These are phyloP conservation scores for Stentor roeselii DNA, from an alignment of 73 alveolate genomes.

Conservation along the genomic window DNA sequence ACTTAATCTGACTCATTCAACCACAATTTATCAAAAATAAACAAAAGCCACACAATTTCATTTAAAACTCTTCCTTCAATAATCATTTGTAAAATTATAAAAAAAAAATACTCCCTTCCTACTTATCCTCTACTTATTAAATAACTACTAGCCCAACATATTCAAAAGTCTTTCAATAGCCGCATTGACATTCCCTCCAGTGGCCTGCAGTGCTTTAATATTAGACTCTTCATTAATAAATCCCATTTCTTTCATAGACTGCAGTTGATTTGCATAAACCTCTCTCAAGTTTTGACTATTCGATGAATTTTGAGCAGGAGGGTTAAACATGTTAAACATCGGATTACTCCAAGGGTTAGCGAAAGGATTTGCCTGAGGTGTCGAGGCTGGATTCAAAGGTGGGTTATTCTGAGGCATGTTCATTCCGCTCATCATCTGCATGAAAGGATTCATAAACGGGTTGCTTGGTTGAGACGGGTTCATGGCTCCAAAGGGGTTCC, in stretches of 20 bases:
- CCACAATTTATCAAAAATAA: no score
- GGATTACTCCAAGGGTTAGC: background rate
- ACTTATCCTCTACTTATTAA: no score
- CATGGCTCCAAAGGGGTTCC: background rate
- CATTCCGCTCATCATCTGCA: background rate
- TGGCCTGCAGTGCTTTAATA: conserved; percentile 86
- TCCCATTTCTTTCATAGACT: conserved; percentile 95
- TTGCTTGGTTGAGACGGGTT: background rate
- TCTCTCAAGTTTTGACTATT: conserved; percentile 64
- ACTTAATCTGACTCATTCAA: no score
- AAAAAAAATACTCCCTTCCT: no score
- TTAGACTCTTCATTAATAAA: conserved; percentile 89
- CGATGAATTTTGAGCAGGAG: background rate
- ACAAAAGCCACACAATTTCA: no score
- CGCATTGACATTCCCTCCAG: conserved; percentile 92
- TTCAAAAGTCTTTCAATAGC: conserved; percentile 89
- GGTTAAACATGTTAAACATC: background rate
- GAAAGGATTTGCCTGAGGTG: background rate
- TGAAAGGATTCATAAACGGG: background rate
- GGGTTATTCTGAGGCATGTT: background rate
- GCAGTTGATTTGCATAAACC: conserved; percentile 81
- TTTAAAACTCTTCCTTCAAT: no score
- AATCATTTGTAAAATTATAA: no score
- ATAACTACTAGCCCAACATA: conserved; percentile 74
- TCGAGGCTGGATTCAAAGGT: background rate